Base-by-base conservation (phyloP, 2,329 filamentous ascomycete genomes). In the Fragosphaeria purpurea region DNA sequence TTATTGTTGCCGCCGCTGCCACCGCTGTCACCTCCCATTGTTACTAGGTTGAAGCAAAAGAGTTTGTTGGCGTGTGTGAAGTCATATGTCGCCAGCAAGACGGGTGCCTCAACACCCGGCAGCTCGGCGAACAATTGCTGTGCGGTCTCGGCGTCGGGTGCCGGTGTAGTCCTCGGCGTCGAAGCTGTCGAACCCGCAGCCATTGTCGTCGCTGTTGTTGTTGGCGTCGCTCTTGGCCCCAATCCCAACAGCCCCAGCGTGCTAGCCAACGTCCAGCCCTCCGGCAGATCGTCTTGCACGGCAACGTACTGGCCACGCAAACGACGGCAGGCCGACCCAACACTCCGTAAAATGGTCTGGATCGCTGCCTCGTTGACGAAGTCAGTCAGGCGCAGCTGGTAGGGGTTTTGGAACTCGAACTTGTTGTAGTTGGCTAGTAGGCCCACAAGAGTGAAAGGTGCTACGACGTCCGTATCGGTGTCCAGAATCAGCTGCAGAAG, bases 381-480 rank as follows among this genome's bases (percentile, higher is more conserved):
- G 65, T 97, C 90, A 60, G 91, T 89, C 12, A 98, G 76, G 33
- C 91, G 86, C 55, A 94, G 72, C 60, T 93, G 85, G 61, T 98
- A 98, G 0, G 91, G 91, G 59, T 98, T 98, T 64, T 95, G 90
- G 51, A 94, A 91, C 67, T 98, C 93, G 62, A 98, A 98, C 66
- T 97, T 98, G 76, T 98, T 97, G 76, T 97, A 97, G 69, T 97
- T 98, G 57, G 88, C 86, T 48, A 98, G 73, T 4, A 97, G 75
- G 10, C 91, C 91, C 22, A 96, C 75, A 8, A 97, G 77, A 11
- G 85, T 80, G 58, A 96, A 89, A 22, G 22, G 22, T 22, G 22
- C 22, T 22, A 22, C 0, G 91, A 85, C 52, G 44, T 37, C 5
- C 38, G 39, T 4, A 30, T 39, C 7, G 9, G 83, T 78, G 57